A percentile compares a stretch with the other conserved stretches of the same genome.
phyloP scores from a whole-genome alignment of 2,329 filamentous ascomycete genomes.

The Colletotrichum sp. region DNA sequence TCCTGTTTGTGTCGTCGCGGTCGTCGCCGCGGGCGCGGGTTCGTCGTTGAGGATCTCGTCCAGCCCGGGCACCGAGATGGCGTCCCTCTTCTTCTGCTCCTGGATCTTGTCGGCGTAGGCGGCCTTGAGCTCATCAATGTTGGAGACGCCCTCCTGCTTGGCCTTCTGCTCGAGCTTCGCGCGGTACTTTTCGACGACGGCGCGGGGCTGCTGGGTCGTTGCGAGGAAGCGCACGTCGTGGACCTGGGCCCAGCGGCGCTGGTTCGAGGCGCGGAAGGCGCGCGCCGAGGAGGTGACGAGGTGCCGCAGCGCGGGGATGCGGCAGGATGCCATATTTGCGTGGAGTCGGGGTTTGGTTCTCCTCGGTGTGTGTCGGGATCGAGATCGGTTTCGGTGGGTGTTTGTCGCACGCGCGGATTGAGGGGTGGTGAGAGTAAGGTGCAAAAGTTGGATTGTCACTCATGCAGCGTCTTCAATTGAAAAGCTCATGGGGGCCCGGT shows the following conservation, averaged over 20 bases:
- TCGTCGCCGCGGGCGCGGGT: slow-evolving; percentile 37
- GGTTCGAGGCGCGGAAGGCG: slow-evolving; percentile 46
- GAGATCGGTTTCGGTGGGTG: not conserved
- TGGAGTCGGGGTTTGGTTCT: not conserved
- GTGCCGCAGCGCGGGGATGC: slow-evolving; percentile 54
- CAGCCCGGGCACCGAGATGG: slow-evolving; percentile 49
- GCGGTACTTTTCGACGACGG: slow-evolving; percentile 83
- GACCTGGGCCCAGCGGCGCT: slow-evolving; percentile 89
- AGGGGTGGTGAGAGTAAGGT: not conserved
- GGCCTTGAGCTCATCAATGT: slow-evolving; percentile 78
- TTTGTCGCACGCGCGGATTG: not conserved
- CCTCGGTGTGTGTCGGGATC: not conserved
- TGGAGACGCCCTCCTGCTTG: slow-evolving; percentile 70
- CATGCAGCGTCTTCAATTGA: slow-evolving; percentile 7
- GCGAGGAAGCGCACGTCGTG: slow-evolving; percentile 91
- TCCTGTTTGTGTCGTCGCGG: slow-evolving; percentile 26
- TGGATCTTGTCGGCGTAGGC: slow-evolving; percentile 87
- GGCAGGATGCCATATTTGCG: slow-evolving; percentile 52
- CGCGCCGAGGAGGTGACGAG: slow-evolving; percentile 39
- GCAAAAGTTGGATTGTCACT: slow-evolving; percentile 5
- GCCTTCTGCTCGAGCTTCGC: slow-evolving; percentile 86
- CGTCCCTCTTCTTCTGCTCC: slow-evolving; percentile 70
- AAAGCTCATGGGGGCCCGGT: slow-evolving; percentile 10
- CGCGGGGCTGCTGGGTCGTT: slow-evolving; percentile 72
- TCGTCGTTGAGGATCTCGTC: slow-evolving; percentile 26